Base-by-base conservation (phyloP, 2,329 filamentous ascomycete genomes). In the Biscogniauxia marginata region DNA sequence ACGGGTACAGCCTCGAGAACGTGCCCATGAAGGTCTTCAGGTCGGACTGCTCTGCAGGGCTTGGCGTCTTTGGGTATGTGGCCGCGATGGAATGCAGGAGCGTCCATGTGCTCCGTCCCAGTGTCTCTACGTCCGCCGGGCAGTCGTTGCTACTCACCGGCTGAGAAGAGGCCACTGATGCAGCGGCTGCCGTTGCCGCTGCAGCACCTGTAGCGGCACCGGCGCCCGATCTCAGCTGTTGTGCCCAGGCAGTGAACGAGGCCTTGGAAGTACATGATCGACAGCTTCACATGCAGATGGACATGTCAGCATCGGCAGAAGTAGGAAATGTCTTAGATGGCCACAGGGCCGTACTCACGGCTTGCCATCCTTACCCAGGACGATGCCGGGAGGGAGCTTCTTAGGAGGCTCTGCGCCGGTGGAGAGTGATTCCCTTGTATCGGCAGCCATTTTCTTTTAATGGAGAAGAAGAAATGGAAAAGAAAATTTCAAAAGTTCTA, bases 21-120 rank as follows among this genome's bases (percentile, higher is more conserved):
- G 92, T 79, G 21, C 79, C 77, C 65, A 99, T 81, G 75, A 99
- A 98, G 51, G 84, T 81, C 54, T 80, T 79, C 65, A 96, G 88
- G 65, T 97, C 89, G 24, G 77, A 76, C 71, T 97, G 91, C 65
- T 96, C 84, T 8, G 78, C 73, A 0, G 78, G 72, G 0, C 87
- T 84, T 0, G 95, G 91, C 7, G 71, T 74, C 7, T 82, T 78
- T 1, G 95, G 95, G 72, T 98, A 99, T 13, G 85, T 85, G 0
- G 93, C 95, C 13, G 93, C 90, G 62, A 99, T 90, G 7, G 89
- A 88, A 78, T 99, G 95, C 1, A 99, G 84, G 19, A 99, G 83
- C 0, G 92, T 97, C 95, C 95, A 99, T 11, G 91, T 90, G 58
- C 87, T 87, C 60, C 92, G 90, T 49, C 95, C 95, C 4, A 99